Conservation (phyloP, 352 stramenopile genomes). For the Detonula confervacea region DNA sequence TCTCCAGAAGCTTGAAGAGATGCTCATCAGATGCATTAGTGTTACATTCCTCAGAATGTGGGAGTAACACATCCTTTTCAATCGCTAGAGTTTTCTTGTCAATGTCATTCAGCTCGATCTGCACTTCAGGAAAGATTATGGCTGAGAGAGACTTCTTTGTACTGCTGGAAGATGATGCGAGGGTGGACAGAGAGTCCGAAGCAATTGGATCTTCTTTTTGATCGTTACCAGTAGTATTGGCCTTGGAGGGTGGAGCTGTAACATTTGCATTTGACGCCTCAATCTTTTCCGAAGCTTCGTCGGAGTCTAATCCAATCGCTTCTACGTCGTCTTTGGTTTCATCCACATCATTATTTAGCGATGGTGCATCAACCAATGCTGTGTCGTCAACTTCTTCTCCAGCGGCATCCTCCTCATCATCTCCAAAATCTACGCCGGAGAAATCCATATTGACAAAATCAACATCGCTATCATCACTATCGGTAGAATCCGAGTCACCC, state of each 20-base stretch:
- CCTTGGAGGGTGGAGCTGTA: not conserved
- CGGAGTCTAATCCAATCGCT: too few relatives aligned
- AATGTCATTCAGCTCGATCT: conserved; percentile 14
- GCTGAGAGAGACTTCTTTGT: conserved; percentile 5
- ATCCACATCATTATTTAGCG: too few relatives aligned
- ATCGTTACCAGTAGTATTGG: not conserved
- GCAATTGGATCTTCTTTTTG: not conserved
- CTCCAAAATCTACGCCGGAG: conserved; percentile 72
- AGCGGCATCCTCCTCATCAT: conserved; percentile 1
- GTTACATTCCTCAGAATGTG: not conserved
- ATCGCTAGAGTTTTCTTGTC: conserved; percentile 23
- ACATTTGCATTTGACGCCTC: not conserved
- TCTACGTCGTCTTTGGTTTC: not conserved
- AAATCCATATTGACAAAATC: conserved; percentile 71
- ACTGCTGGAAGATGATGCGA: conserved; percentile 2
- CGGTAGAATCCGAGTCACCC: conserved; percentile 1
- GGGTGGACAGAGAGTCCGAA: not conserved
- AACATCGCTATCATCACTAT: conserved; percentile 55
- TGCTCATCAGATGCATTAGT: not conserved
- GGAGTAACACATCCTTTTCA: conserved; percentile 38
- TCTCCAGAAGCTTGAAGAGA: conserved; percentile 40
- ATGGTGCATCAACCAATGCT: too few relatives aligned
- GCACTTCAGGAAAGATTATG: conserved; percentile 9
- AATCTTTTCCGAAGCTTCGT: not conserved
- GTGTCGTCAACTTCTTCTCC: not conserved